Evolutionary conservation across 345 rosid genomes (phyloP), one percentile per base, ranked within the genome.

Genomic region (Aethionema arabicum): DNA sequence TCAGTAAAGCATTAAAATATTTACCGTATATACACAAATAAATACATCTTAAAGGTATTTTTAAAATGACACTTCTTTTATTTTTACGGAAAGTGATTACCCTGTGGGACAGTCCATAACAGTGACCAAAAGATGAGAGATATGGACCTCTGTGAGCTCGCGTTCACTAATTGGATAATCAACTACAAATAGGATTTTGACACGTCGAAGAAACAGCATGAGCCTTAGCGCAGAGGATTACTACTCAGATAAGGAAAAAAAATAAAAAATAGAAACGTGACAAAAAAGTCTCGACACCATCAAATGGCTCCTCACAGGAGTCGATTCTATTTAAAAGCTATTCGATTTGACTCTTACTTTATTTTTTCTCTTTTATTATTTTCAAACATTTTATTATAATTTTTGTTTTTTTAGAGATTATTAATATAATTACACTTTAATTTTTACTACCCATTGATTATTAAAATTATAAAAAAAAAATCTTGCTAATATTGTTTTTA

Each of bases 281-380:
- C 53, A 33, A 11, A 10, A 35, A 21, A 29, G 40, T 21, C 29
- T 41, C 11, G 11, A 41, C 11, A 38, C 35, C 14, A 32, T 52
- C 11, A 58, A 11, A 30, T 59, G 29, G 27, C 32, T 32, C 33
- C 38, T 21, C 12, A 4, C 66, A 40, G 8, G 6, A 45, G 40
- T 32, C 59, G 49, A 58, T 60, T 59, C 61, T 52, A 36, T 11
- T 27, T 37, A 57, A 76, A 76, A 72, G 61, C 53, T 68, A 9
- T 11, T 48, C 56, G 74, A 77, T 76, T 68, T 60, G 80, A 72
- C 72, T 13, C 61, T 14, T 59, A 59, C 63, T 59, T 59, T 59
- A 31, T 53, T 40, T 29, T 36, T 40, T 41, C 59, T 21, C 6
- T 7, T 4, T 32, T 21, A 3, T 65, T 32, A 21, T 14, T 12